phyloP scores from a whole-genome alignment of 2,329 filamentous ascomycete genomes.

The Sporothrix pseudoabietina region DNA sequence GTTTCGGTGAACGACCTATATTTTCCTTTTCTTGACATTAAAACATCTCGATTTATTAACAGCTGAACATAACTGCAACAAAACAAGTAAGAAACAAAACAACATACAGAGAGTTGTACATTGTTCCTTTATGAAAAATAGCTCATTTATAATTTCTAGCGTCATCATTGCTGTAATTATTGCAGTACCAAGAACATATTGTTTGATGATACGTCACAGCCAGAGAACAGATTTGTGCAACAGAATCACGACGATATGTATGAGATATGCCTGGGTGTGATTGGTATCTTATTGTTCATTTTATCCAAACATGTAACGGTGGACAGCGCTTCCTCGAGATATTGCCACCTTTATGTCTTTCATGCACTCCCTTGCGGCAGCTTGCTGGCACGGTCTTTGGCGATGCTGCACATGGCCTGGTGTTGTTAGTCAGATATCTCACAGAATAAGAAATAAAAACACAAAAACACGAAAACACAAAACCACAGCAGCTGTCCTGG shows the following conservation, averaged over 20 bases:
- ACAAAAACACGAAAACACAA: neutral
- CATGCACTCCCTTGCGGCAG: conserved; percentile 40
- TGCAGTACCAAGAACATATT: neutral
- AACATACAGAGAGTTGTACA: too few species aligned
- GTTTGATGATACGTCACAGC: neutral
- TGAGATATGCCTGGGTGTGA: neutral
- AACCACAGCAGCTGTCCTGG: neutral
- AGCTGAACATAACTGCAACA: too few species aligned
- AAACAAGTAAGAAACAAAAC: too few species aligned
- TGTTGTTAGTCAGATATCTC: conserved; percentile 32
- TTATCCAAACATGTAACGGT: neutral
- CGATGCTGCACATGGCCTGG: conserved; percentile 91
- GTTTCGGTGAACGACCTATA: too few species aligned
- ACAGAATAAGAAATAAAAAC: neutral
- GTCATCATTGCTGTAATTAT: neutral
- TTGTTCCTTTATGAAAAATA: too few species aligned
- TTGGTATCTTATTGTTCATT: neutral
- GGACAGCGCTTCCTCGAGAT: neutral
- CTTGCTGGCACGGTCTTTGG: conserved; percentile 74
- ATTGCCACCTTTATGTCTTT: neutral
- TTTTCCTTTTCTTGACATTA: too few species aligned
- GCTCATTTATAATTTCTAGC: too few species aligned
- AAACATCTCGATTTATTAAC: too few species aligned
- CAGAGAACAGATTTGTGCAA: neutral
- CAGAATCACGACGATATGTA: neutral